These are phyloP conservation scores for Quercus robur DNA, from an alignment of 306 rosid genomes.

Conservation along the genomic window DNA sequence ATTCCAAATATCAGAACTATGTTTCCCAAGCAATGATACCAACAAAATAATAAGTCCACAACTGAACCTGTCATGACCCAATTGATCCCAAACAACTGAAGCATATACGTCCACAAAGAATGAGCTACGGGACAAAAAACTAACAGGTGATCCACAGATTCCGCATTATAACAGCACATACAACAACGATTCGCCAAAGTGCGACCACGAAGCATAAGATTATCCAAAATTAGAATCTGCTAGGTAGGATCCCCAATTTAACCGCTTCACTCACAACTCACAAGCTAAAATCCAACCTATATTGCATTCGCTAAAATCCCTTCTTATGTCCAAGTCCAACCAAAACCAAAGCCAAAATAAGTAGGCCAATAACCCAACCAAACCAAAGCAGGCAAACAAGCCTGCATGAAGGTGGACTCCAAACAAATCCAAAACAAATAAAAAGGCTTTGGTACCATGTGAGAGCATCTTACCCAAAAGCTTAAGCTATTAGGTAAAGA, in stretches of 20 bases:
- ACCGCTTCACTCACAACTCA: neutral
- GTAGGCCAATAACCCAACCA: neutral
- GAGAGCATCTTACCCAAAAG: neutral
- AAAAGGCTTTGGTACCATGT: neutral
- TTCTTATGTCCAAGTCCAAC: neutral
- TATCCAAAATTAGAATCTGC: too few relatives aligned
- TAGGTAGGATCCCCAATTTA: neutral
- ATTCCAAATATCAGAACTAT: too few relatives aligned
- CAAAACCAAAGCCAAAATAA: neutral
- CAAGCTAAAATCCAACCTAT: neutral
- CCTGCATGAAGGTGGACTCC: neutral
- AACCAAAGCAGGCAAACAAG: neutral
- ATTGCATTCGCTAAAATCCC: neutral
- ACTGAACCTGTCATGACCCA: too few relatives aligned
- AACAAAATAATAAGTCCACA: too few relatives aligned
- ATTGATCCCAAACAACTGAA: too few relatives aligned
- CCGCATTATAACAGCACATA: too few relatives aligned
- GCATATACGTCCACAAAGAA: too few relatives aligned
- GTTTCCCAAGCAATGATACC: too few relatives aligned
- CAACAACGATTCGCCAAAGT: too few relatives aligned
- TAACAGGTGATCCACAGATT: too few relatives aligned
- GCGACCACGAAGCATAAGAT: too few relatives aligned
- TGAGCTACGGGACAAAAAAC: too few relatives aligned
- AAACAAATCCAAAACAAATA: neutral
- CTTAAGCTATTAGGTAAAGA: neutral